Base-by-base conservation (phyloP, 352 stramenopile genomes). In the Globisporangium cederbergense region DNA sequence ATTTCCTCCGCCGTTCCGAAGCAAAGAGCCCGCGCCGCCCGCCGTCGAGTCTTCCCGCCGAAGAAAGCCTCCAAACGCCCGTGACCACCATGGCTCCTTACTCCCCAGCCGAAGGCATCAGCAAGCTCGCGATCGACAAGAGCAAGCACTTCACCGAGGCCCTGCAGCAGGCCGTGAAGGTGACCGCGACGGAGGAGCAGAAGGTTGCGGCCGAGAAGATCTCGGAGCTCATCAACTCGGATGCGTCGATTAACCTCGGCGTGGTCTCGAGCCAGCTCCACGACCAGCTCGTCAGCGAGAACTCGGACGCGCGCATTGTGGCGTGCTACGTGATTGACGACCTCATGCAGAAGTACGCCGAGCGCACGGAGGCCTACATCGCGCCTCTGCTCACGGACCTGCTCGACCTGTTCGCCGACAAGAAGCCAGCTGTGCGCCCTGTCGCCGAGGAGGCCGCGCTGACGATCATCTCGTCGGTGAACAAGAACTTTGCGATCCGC, bases 61-160 rank as follows among this genome's bases (percentile, higher is more conserved):
- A 59, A 65, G 50, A 49, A 22, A 65, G 36, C 55, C 20, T 28
- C 46, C 34, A 2, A 22, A 32, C 38, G 42, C 20, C 28, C 70
- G 53, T 73, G 71, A 32, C 50, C 74, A 87, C 64, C 60, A 93
- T 94, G 86, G 86, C 86, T 76, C 86, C 86, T 63, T 92, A 90
- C 79, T 84, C 83, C 67, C 85, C 85, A 45, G 83, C 78, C 65
- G 85, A 89, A 74, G 83, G 79, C 72, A 89, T 91, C 66, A 91
- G 73, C 79, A 86, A 92, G 74, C 79, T 95, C 64, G 84, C 79
- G 22, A 91, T 93, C 63, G 86, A 93, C 80, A 88, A 93, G 79
- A 96, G 83, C 81, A 94, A 96, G 79, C 87, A 94, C 79, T 96
- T 96, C 70, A 92, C 83, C 32, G 81, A 92, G 56, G 87, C 87